A percentile compares a stretch with the other conserved stretches of the same genome.
Evolutionary conservation across 2,329 filamentous ascomycete genomes (phyloP).

Genomic region (Venturia nashicola): DNA sequence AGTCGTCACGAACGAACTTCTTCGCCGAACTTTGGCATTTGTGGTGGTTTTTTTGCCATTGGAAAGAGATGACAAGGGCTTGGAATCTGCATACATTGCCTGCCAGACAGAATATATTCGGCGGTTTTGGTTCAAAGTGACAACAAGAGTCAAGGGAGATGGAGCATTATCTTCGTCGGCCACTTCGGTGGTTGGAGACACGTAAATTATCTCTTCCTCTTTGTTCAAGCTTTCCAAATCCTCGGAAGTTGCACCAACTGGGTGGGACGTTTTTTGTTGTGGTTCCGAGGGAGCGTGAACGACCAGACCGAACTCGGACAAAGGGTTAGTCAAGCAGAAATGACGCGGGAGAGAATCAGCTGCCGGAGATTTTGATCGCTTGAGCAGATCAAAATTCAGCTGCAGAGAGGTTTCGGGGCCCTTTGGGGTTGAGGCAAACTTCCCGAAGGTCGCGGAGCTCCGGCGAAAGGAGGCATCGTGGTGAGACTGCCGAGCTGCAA

Average conservation of each 20-base stretch:
- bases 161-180: conserved; percentile 31
- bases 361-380: conserved; percentile 8
- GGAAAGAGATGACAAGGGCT: conserved; percentile 31
- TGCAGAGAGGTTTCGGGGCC: neutral
- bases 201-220: conserved; percentile 72
- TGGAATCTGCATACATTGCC: conserved; percentile 61
- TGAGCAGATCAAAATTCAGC: conserved; percentile 8
- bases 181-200: conserved; percentile 54
- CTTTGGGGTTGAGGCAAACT: conserved; percentile 11
- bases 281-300: conserved; percentile 31
- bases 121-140: conserved; percentile 69
- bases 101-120: conserved; percentile 78
- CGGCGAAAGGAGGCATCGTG: conserved; percentile 13
- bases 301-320: conserved; percentile 75
- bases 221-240: conserved; percentile 42
- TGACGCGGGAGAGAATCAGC: conserved; percentile 55
- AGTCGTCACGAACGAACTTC: conserved; percentile 57
- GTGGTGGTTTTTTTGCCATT: conserved; percentile 20
- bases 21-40: conserved; percentile 42
- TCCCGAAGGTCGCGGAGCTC: conserved; percentile 12
- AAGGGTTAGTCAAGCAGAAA: conserved; percentile 73
- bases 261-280: conserved; percentile 8
- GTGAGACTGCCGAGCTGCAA: conserved; percentile 30
- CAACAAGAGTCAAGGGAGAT: conserved; percentile 52
- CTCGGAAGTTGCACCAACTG: conserved; percentile 15